Evolutionary conservation across 345 rosid genomes (phyloP), one percentile per base, ranked within the genome.

Genomic region (Hibiscus trionum): DNA sequence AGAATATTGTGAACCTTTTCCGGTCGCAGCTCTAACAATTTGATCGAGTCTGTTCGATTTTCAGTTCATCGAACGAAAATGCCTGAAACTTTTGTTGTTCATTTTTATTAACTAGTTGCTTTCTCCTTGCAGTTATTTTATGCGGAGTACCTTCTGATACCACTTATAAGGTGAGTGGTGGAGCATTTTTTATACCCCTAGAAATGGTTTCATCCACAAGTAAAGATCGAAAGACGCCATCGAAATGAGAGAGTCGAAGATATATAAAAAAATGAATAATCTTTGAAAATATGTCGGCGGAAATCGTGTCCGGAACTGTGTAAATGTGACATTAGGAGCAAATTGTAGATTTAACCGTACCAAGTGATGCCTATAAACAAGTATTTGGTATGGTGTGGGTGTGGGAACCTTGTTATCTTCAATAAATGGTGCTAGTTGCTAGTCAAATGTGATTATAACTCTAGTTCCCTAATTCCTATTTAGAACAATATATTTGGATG

Each of bases 61-160:
- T 47, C 52, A 12, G 55, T 15, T 50, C n/a, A 0, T 15, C 19
- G 1, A 50, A 50, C 15, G 7, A 15, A 50, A 15, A 50, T 10
- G 26, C 16, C 58, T 1, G 21, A 58, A 7, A 39, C 42, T 11
- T 53, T 17, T 53, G 6, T 52, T 50, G 6, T 10, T 47, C 15
- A 14, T 31, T 39, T 63, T 52, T 16, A 7, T 14, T 52, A 57
- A 67, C 15, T 8, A 62, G 27, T 29, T 72, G 55, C 44, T 61
- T 74, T 72, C 42, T 33, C 70, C 39, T n/a, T 80, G 88, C 91
- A 94, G 97, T 93, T 94, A 63, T 94, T 94, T 75, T 94, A 94
- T 70, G 88, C 97, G 0, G 98, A 94, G 79, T 94, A 94, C 85
- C 70, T 94, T 85, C 90, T 94, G 21, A 82, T 94, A 71, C 98